Evolutionary conservation across 2,329 filamentous ascomycete genomes (phyloP).

Genomic region (Neurospora crassa): DNA sequence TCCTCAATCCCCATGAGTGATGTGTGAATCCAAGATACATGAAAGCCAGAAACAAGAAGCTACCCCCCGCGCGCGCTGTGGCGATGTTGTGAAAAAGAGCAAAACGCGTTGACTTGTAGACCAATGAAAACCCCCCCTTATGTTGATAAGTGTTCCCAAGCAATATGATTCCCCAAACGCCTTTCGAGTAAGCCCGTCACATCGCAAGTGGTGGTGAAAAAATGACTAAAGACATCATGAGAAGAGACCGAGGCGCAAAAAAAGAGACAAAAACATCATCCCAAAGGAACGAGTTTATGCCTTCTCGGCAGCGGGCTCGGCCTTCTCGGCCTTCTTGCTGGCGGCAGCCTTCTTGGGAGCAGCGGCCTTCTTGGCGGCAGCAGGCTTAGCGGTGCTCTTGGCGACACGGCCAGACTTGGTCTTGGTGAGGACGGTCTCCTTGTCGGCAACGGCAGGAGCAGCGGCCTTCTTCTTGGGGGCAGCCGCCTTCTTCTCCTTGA

Average conservation of each 20-base stretch:
- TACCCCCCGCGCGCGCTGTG: background rate
- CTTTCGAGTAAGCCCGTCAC: conserved; percentile 15
- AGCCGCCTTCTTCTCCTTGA: conserved; percentile 34
- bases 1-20: background rate
- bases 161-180: conserved; percentile 13
- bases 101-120: conserved; percentile 1
- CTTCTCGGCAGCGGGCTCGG: conserved; percentile 14
- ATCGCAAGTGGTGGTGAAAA: conserved; percentile 14
- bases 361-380: conserved; percentile 34
- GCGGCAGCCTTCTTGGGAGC: conserved; percentile 38
- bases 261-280: conserved; percentile 16
- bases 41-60: conserved; percentile 1
- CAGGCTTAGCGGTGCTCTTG: conserved; percentile 50
- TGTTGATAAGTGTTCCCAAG: conserved; percentile 7
- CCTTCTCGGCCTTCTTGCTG: conserved; percentile 34
- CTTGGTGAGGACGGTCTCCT: conserved; percentile 55
- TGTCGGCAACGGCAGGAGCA: conserved; percentile 23
- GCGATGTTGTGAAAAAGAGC: background rate
- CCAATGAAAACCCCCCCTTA: conserved; percentile 10
- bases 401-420: conserved; percentile 81
- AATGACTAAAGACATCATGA: conserved; percentile 30
- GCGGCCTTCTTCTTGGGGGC: conserved; percentile 33
- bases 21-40: background rate
- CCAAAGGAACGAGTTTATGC: background rate
- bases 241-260: conserved; percentile 18